Evolutionary conservation across 768 basidiomycete species (phyloP), one percentile per base, ranked within the genome.

Genomic region (Mycena haematopus): DNA sequence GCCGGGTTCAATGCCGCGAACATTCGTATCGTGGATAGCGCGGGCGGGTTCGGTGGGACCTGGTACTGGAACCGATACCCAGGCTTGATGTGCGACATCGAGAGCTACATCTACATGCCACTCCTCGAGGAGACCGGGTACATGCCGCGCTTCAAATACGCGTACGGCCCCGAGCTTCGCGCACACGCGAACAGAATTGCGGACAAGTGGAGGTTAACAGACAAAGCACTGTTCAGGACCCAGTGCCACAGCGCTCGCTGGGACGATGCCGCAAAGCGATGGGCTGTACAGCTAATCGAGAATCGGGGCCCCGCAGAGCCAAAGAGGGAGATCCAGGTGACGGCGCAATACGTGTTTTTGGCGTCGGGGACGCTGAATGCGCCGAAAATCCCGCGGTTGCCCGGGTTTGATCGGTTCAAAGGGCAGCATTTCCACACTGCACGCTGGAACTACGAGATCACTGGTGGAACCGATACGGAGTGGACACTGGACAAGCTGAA

Each of bases 51-150:
- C 36, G 68, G 68, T 2, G 68, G 68, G 0, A 62, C 68, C 10
- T 69, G 68, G 68, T 69, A 69, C 35, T 69, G 65, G 68, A 69
- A 69, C 36, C 51, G 67, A 21, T 69, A 64, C 33, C 68, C 68
- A 1, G 68, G 68, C n/a, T 22, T 69, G 15, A 69, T 69, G 68
- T 69, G 68, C 60, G 68, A 69, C 36, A 24, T 46, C 21, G 68
- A 69, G 62, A 58, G 59, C 47, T 69, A 67, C 45, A 65, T 69
- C 45, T 69, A 67, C 51, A 60, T 69, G 59, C 68, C 68, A 22
- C 56, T 69, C 15, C 52, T 69, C 9, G 68, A 69, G 56, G 68
- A 69, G 21, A 69, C 57, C 6, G 68, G 62, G 13, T 62, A 66
- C 53, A 64, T 69, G 55, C 68, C 68, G 27, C 49, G 40, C 22